These are phyloP conservation scores for Colletotrichum trifolii DNA, from an alignment of 2,329 filamentous ascomycete species.

Conservation along the genomic window DNA sequence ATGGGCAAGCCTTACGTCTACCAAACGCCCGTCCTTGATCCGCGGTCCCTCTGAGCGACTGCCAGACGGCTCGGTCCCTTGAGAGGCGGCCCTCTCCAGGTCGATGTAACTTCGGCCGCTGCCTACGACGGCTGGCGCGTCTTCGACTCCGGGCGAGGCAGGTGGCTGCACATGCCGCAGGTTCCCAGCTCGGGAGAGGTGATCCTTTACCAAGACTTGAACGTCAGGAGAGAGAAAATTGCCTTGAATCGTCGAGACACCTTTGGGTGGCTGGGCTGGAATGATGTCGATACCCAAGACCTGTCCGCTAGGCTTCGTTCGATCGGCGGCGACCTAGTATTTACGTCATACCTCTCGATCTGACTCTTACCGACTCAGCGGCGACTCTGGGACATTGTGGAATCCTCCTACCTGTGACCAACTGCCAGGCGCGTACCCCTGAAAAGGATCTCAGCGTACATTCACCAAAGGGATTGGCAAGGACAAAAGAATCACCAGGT, in stretches of 20 bases:
- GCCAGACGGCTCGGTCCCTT: slow-evolving; percentile 44
- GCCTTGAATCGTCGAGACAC: slow-evolving; percentile 94
- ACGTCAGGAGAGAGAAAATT: slow-evolving; percentile 84
- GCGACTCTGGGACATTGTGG: not conserved
- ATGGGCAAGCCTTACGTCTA: slow-evolving; percentile 69
- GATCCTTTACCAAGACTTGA: slow-evolving; percentile 80
- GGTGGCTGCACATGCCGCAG: slow-evolving; percentile 53
- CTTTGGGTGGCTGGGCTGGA: slow-evolving; percentile 88
- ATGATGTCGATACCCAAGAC: slow-evolving; percentile 95
- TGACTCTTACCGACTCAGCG: too few species aligned
- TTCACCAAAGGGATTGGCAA: not conserved
- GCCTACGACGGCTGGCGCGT: slow-evolving; percentile 42
- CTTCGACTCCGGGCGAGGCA: slow-evolving; percentile 18
- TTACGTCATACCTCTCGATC: slow-evolving; percentile 15
- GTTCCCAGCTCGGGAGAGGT: slow-evolving; percentile 72
- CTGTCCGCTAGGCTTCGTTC: slow-evolving; percentile 79
- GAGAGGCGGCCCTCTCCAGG: slow-evolving; percentile 60
- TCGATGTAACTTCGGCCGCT: slow-evolving; percentile 73
- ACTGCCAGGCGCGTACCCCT: slow-evolving; percentile 82
- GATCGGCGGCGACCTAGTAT: slow-evolving; percentile 79
- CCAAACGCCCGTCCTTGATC: slow-evolving; percentile 56
- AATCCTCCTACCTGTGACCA: slow-evolving; percentile 71
- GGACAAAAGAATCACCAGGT: slow-evolving; percentile 70
- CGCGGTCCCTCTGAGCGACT: slow-evolving; percentile 42
- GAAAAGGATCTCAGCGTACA: slow-evolving; percentile 2